Percentiles rank a stretch among this genome's conserved stretches.
These are phyloP conservation scores for Neurospora terricola DNA, from an alignment of 495 filamentous ascomycete genomes.

Conservation along the genomic window DNA sequence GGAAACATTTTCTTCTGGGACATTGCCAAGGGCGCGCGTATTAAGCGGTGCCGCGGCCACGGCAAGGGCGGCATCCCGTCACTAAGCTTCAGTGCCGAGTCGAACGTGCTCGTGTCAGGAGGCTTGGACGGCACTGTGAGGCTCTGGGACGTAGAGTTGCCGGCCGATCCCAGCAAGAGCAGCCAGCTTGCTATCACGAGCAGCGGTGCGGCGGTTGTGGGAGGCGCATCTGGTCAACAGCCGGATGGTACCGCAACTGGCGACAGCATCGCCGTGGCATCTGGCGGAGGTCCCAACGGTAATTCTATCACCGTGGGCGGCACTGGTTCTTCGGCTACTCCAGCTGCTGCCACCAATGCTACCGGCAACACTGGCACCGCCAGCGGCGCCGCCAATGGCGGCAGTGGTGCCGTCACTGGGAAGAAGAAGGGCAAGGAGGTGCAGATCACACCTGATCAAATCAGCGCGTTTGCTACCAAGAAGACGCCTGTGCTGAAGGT, in stretches of 20 bases:
- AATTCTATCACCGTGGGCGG: slow-evolving; percentile 25
- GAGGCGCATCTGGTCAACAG: slow-evolving; percentile 44
- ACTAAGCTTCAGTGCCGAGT: slow-evolving; percentile 82
- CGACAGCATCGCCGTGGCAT: slow-evolving; percentile 39
- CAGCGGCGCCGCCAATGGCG: slow-evolving; percentile 23
- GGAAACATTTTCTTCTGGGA: slow-evolving; percentile 93
- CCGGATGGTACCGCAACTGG: slow-evolving; percentile 41
- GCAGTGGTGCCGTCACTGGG: slow-evolving; percentile 38
- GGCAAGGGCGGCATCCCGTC: slow-evolving; percentile 91
- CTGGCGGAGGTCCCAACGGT: slow-evolving; percentile 19
- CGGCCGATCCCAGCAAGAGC: slow-evolving; percentile 37
- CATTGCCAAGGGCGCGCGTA: slow-evolving; percentile 64
- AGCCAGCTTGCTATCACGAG: slow-evolving; percentile 16
- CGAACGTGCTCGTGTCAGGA: slow-evolving; percentile 74
- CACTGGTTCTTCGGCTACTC: slow-evolving; percentile 14
- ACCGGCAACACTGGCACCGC: slow-evolving; percentile 19
- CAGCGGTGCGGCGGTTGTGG: not conserved
- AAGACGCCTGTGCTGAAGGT: slow-evolving; percentile 92
- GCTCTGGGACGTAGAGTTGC: slow-evolving; percentile 77
- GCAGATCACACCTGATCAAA: slow-evolving; percentile 83
- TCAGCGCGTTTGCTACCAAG: slow-evolving; percentile 88
- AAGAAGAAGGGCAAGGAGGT: slow-evolving; percentile 89
- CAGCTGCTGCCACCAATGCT: slow-evolving; percentile 13
- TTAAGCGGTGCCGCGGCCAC: slow-evolving; percentile 90
- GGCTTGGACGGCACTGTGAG: slow-evolving; percentile 90